phyloP scores from a whole-genome alignment of 2,329 filamentous ascomycete species.

The Diaporthe longicolla region DNA sequence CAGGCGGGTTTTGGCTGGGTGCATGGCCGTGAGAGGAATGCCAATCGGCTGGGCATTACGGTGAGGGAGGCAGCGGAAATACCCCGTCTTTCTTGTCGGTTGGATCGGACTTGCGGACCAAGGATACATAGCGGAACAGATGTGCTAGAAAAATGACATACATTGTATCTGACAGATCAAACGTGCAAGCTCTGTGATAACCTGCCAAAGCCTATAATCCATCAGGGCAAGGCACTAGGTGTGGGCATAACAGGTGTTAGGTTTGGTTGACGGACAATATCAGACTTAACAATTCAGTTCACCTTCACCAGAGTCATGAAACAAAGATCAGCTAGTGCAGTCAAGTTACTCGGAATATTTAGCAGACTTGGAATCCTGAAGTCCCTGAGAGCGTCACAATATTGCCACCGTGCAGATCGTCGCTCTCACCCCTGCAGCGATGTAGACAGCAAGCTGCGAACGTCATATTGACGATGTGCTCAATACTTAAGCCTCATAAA shows the following conservation, averaged over 20 bases:
- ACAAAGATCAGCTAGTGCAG: not conserved
- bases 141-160: not conserved
- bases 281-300: no score
- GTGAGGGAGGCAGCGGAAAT: not conserved
- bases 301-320: not conserved
- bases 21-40: not conserved
- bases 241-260: no score
- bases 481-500: not conserved
- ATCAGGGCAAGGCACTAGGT: no score
- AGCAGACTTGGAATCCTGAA: not conserved
- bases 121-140: not conserved
- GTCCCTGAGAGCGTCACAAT: not conserved
- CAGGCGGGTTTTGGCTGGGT: not conserved
- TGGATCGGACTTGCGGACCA: not conserved
- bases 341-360: not conserved
- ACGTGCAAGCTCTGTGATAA: no score
- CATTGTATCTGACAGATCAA: not conserved
- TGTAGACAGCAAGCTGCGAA: not conserved
- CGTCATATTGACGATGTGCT: conserved; percentile 36
- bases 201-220: no score
- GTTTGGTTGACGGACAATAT: no score
- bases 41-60: no score
- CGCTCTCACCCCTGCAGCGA: not conserved
- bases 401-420: conserved; percentile 26
- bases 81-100: not conserved